Percentiles rank a stretch among this genome's conserved stretches.
Evolutionary conservation across 768 basidiomycete genomes (phyloP).

Genomic region (Vararia minispora): DNA sequence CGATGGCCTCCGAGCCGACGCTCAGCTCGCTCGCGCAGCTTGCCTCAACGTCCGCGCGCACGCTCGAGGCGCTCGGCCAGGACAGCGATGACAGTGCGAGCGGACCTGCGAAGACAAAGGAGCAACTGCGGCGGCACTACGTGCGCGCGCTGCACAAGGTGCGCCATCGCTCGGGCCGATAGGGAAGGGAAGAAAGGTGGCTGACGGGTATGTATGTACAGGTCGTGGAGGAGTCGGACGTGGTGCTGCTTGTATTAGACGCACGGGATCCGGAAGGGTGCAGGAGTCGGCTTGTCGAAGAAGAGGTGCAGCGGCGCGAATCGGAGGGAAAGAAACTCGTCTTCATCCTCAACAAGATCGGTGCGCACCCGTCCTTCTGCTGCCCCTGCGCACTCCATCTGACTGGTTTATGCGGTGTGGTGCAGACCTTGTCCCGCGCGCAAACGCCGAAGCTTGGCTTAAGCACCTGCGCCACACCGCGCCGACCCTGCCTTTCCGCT

Average conservation of each 20-base stretch:
- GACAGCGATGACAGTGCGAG: conserved; percentile 18
- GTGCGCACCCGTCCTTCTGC: conserved; percentile 31
- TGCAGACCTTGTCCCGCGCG: conserved; percentile 78
- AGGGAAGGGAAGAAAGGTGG: no score
- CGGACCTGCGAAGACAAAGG: conserved; percentile 39
- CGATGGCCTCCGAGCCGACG: conserved; percentile 69
- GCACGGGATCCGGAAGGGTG: conserved; percentile 94
- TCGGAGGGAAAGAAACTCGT: conserved; percentile 85
- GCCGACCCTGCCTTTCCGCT: conserved; percentile 88
- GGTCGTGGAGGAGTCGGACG: conserved; percentile 91
- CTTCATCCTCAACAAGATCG: conserved; percentile 95
- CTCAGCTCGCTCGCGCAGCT: conserved; percentile 47
- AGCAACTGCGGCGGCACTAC: conserved; percentile 64
- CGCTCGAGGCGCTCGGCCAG: conserved; percentile 9
- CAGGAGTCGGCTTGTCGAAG: conserved; percentile 84
- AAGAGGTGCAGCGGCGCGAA: conserved; percentile 81
- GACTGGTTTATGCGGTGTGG: not conserved
- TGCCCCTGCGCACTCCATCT: not conserved
- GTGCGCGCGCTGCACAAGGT: conserved; percentile 73
- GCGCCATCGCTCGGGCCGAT: no score
- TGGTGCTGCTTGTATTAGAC: conserved; percentile 83
- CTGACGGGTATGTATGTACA: no score
- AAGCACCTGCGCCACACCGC: conserved; percentile 86
- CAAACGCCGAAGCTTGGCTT: conserved; percentile 86
- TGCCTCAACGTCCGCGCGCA: conserved; percentile 24